Base-by-base conservation (phyloP, 2,329 filamentous ascomycete genomes). In the Botrytis pseudocinerea region DNA sequence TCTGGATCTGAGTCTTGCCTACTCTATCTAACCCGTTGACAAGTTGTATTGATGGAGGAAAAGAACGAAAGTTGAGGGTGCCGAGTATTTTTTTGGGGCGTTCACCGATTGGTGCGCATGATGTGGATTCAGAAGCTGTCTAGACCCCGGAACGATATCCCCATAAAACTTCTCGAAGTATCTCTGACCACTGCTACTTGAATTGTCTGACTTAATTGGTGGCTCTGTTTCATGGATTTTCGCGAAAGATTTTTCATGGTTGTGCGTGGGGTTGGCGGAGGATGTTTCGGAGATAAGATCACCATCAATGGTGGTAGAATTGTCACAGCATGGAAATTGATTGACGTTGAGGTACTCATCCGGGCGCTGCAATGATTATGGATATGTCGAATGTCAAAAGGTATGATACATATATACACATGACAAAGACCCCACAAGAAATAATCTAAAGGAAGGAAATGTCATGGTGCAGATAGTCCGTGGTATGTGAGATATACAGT, bases 171-270 rank as follows among this genome's bases (percentile, higher is more conserved):
- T 2, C 40, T 16, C 25, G 6, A 20, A n/a, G 22, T n/a, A n/a
- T 38, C 25, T 40, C 35, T n/a, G 25, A 25, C 14, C 32, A 40
- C 12, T 7, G 1, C 25, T 16, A 1, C 22, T 14, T 61, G 59
- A 61, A 18, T 61, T 40, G 22, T 38, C 35, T 16, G 10, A 14
- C 18, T 4, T 40, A 7, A 8, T 54, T 54, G 14, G 25, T 54
- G 12, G 51, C 16, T 28, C n/a, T 10, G 16, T 54, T n/a, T n/a
- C 51, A 28, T 28, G 12, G 51, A n/a, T 51, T 38, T 38, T 66
- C 20, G 44, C 22, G 18, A 51, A 61, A 61, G 64, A 51, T 38
- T 66, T 66, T 51, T 51, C 32, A 66, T 51, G n/a, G 51, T 54
- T 57, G 28, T 38, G 64, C 12, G 64, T 68, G 35, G 44, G 28